A percentile compares a stretch with the other conserved stretches of the same genome.
phyloP scores from a whole-genome alignment of 1,139 yeast genomes.

The Debaryomycetaceae sp. region DNA sequence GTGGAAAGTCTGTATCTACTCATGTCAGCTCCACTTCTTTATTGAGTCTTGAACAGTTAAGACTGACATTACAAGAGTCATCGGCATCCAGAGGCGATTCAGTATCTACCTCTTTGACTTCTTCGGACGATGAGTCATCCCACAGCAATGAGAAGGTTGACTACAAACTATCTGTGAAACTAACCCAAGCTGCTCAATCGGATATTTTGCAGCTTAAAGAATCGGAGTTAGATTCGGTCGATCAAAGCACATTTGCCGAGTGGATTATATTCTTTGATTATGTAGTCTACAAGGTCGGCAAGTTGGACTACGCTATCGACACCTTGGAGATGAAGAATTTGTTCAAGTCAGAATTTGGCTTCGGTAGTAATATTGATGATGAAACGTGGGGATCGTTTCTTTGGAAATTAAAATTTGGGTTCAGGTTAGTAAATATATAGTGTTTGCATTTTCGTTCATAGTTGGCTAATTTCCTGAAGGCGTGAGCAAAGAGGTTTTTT shows the following conservation, averaged over 20 bases:
- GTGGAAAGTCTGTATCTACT: slow-evolving; percentile 5
- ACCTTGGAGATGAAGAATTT: slow-evolving; percentile 16
- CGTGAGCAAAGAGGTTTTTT: too few relatives aligned
- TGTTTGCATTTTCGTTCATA: neutral
- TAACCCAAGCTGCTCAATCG: slow-evolving; percentile 6
- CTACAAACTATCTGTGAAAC: slow-evolving; percentile 3
- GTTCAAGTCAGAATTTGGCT: slow-evolving; percentile 11
- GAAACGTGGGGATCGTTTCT: slow-evolving; percentile 10
- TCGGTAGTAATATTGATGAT: neutral
- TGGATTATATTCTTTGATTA: slow-evolving; percentile 29
- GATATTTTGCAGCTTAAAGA: slow-evolving; percentile 7
- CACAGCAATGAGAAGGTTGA: slow-evolving; percentile 3
- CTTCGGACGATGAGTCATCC: slow-evolving; percentile 22
- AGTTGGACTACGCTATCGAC: slow-evolving; percentile 15
- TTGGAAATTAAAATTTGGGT: slow-evolving; percentile 4
- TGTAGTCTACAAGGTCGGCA: slow-evolving; percentile 14
- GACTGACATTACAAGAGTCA: slow-evolving; percentile 7
- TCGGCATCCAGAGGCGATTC: slow-evolving; percentile 4
- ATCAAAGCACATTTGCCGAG: slow-evolving; percentile 24
- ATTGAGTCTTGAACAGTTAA: slow-evolving; percentile 26
- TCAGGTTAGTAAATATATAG: slow-evolving; percentile 2
- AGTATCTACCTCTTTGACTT: slow-evolving; percentile 12
- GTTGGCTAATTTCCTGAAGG: too few relatives aligned
- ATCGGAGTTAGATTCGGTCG: slow-evolving; percentile 2
- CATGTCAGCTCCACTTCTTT: slow-evolving; percentile 25